Evolutionary conservation across 331 rosid species (phyloP).

Genomic region (Malus hybrid): DNA sequence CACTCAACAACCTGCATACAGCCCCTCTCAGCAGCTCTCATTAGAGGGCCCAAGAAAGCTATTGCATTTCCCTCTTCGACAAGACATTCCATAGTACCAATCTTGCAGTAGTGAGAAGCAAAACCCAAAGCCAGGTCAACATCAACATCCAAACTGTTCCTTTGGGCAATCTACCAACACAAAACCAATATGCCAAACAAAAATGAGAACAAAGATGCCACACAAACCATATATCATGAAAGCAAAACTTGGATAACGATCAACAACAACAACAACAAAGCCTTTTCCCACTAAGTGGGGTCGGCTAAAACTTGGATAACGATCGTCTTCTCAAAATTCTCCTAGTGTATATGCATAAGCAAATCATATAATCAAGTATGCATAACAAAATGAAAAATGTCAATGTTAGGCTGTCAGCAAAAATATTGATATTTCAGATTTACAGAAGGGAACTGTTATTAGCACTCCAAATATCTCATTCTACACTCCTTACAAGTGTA

Average conservation of each 20-base stretch:
- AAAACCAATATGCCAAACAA: conserved; percentile 23
- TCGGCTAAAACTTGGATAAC: neutral
- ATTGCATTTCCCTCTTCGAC: conserved; percentile 91
- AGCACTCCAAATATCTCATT: too few species aligned
- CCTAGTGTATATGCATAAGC: neutral
- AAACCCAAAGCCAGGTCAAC: conserved; percentile 86
- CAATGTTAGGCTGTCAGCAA: neutral
- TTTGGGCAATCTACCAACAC: conserved; percentile 64
- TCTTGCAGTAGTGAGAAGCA: conserved; percentile 88
- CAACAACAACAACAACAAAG: neutral
- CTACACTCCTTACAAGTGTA: too few species aligned
- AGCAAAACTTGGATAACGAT: neutral
- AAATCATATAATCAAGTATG: neutral
- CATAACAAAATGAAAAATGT: neutral
- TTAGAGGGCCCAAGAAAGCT: conserved; percentile 72
- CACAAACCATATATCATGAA: neutral
- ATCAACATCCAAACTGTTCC: conserved; percentile 87
- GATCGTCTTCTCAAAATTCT: neutral
- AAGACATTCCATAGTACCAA: conserved; percentile 85
- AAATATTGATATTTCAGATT: neutral
- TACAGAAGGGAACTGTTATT: neutral
- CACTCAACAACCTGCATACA: conserved; percentile 73
- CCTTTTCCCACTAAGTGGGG: too few species aligned
- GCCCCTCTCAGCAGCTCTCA: conserved; percentile 90
- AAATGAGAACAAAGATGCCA: conserved; percentile 1